A percentile compares a stretch with the other conserved stretches of the same genome.
phyloP scores from a whole-genome alignment of 345 rosid species.

The Cardamine occulta region DNA sequence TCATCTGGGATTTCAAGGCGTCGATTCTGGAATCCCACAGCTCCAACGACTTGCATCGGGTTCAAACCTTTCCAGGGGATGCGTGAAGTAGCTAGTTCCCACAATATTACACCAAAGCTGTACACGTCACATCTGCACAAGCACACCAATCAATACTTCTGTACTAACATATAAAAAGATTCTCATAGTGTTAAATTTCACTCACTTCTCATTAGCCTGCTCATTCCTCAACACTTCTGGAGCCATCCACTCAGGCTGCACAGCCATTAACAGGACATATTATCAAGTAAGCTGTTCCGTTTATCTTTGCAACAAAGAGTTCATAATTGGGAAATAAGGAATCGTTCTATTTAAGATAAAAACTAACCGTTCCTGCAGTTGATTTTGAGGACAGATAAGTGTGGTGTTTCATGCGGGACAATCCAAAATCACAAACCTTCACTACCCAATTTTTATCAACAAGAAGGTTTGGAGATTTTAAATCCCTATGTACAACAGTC shows the following conservation, averaged over 20 bases:
- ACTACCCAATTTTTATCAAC: conserved; percentile 97
- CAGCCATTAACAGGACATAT: conserved; percentile 12
- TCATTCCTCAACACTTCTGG: conserved; percentile 98
- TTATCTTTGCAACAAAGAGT: conserved; percentile 23
- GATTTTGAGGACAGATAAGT: conserved; percentile 95
- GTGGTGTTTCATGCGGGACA: conserved; percentile 89
- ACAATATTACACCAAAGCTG: conserved; percentile 96
- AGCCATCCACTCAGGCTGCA: conserved; percentile 99
- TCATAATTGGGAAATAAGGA: not conserved
- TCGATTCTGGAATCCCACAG: conserved; percentile 95
- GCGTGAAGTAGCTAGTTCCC: conserved; percentile 81
- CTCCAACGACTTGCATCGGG: conserved; percentile 99
- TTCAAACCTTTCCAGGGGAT: conserved; percentile 96
- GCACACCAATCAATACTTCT: conserved; percentile 27
- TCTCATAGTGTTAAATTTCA: conserved; percentile 29
- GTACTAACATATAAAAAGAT: conserved; percentile 2
- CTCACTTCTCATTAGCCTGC: conserved; percentile 96
- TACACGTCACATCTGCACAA: conserved; percentile 89
- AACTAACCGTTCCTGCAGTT: conserved; percentile 90
- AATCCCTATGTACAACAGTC: conserved; percentile 92
- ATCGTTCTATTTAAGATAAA: not conserved
- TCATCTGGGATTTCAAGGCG: conserved; percentile 83
- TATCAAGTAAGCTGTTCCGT: conserved; percentile 1
- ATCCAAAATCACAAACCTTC: conserved; percentile 98
- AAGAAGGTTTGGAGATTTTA: conserved; percentile 95